A percentile compares a stretch with the other conserved stretches of the same genome.
Evolutionary conservation across 2,329 filamentous ascomycete species (phyloP).

Genomic region (Sporothrix mexicana): DNA sequence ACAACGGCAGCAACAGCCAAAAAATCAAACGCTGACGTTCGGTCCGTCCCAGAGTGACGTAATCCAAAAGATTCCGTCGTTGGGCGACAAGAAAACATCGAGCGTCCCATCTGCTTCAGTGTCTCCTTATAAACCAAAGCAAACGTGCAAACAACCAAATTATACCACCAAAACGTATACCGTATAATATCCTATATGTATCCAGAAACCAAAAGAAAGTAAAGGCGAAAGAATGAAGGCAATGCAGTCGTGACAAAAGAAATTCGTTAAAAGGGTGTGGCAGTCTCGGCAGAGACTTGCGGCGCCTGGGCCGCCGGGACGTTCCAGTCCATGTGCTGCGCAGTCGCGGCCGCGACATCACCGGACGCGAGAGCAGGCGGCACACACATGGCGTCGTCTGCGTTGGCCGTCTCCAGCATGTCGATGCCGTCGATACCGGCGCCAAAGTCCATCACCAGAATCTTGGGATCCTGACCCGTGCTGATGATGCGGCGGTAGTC

Average conservation of each 20-base stretch:
- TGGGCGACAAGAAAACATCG: background rate
- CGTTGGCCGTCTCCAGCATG: constrained; percentile 53
- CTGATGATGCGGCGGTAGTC: constrained; percentile 95
- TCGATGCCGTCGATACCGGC: constrained; percentile 63
- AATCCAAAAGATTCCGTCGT: background rate
- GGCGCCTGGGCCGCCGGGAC: background rate
- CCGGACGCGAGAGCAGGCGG: background rate
- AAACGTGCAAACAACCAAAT: background rate
- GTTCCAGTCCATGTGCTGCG: background rate
- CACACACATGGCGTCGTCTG: constrained; percentile 1
- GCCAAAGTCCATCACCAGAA: constrained; percentile 92
- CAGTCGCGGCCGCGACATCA: background rate
- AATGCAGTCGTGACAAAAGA: constrained; percentile 27
- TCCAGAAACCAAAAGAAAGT: constrained; percentile 15
- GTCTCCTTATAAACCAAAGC: background rate
- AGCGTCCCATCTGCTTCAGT: background rate
- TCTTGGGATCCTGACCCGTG: constrained; percentile 91
- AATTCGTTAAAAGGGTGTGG: constrained; percentile 27
- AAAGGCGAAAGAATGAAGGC: background rate
- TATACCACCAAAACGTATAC: constrained; percentile 20
- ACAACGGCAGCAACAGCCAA: background rate
- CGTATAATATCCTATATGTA: constrained; percentile 17
- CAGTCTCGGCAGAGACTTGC: background rate
- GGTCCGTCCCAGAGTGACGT: background rate
- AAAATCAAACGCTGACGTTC: background rate